A percentile compares a stretch with the other conserved stretches of the same genome.
Evolutionary conservation across 345 rosid genomes (phyloP).

Genomic region (Gossypium rotundifolium): DNA sequence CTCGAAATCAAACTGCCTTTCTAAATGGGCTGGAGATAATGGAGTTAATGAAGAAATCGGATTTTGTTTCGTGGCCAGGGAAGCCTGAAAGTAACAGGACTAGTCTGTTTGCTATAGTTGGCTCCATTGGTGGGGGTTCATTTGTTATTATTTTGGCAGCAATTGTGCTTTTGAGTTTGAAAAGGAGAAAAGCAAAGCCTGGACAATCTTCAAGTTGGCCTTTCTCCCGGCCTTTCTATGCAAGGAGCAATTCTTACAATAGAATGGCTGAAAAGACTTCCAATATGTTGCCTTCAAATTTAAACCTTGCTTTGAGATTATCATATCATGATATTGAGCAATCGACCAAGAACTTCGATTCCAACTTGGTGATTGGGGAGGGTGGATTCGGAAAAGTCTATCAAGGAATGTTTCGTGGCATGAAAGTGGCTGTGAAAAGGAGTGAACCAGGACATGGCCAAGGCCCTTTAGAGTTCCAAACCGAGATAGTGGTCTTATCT

Average conservation of each 20-base stretch:
- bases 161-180: neutral
- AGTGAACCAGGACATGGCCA: constrained; percentile 21
- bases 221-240: neutral
- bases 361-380: neutral
- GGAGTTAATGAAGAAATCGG: neutral
- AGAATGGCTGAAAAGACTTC: neutral
- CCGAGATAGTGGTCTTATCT: constrained; percentile 48
- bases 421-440: neutral
- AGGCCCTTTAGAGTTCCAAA: constrained; percentile 45
- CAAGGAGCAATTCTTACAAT: neutral
- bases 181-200: neutral
- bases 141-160: neutral
- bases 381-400: neutral
- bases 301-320: neutral
- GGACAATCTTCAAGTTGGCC: neutral
- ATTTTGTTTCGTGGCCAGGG: neutral
- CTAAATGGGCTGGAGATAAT: neutral
- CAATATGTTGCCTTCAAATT: neutral
- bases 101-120: neutral
- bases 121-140: neutral
- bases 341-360: constrained; percentile 21
- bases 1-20: neutral
- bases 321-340: neutral
- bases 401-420: neutral
- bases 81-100: neutral